Percentiles rank a stretch among this genome's conserved stretches.
Evolutionary conservation across 1,284 basidiomycete species (phyloP).

Genomic region (Boletus semigastroideus): DNA sequence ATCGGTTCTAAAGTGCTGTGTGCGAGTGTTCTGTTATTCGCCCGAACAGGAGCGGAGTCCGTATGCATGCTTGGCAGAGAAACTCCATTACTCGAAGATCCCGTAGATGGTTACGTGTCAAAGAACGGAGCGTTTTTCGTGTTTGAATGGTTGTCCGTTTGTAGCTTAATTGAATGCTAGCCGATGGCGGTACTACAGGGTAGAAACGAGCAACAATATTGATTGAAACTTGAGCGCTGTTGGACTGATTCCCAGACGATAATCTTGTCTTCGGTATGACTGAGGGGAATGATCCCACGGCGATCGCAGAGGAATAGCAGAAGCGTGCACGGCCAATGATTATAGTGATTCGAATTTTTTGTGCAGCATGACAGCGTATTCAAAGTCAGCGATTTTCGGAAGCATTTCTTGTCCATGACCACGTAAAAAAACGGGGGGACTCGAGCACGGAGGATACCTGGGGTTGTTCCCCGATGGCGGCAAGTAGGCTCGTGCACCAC

Average conservation of each 20-base stretch:
- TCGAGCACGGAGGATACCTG: slow-evolving; percentile 4
- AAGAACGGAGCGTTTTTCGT: background rate
- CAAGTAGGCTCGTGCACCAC: slow-evolving; percentile 17
- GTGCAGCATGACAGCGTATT: slow-evolving; percentile 9
- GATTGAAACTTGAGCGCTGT: slow-evolving; percentile 12
- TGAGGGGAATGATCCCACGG: slow-evolving; percentile 10
- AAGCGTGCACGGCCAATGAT: background rate
- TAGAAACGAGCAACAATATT: background rate
- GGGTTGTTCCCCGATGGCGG: slow-evolving; percentile 6
- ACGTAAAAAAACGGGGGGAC: slow-evolving; percentile 20
- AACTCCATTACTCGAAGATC: background rate
- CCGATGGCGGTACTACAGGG: slow-evolving; percentile 17
- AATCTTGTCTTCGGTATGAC: slow-evolving; percentile 4
- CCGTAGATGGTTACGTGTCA: slow-evolving; percentile 1
- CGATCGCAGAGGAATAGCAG: slow-evolving; percentile 2
- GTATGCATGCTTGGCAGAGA: background rate
- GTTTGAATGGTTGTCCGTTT: background rate
- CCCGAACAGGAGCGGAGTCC: slow-evolving; percentile 9
- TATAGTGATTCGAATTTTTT: too few species aligned
- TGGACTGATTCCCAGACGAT: slow-evolving; percentile 15
- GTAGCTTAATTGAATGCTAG: slow-evolving; percentile 15
- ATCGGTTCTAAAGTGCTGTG: slow-evolving; percentile 8
- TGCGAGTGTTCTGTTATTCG: slow-evolving; percentile 2
- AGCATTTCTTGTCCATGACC: slow-evolving; percentile 13
- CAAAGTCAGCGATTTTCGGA: slow-evolving; percentile 31